Base-by-base conservation (phyloP, 176 grass and related monocot genomes). In the Alopecurus myosuroides region DNA sequence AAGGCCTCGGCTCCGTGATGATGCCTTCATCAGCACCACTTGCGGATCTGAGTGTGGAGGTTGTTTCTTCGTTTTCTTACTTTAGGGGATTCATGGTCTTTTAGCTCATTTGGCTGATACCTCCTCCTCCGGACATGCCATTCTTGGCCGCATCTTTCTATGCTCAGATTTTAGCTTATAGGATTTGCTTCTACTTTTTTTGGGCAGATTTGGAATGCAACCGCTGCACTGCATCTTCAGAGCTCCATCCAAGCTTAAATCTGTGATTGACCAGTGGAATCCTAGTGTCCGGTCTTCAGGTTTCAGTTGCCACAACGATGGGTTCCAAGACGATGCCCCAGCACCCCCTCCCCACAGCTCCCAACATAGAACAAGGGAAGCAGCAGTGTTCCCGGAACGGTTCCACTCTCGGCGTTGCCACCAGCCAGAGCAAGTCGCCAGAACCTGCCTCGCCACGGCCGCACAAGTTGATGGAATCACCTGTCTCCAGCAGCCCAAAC, bases 281-380 rank as follows among this genome's bases (percentile, higher is more conserved):
- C 57, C 55, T 39, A 60, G 46, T 77, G 46, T 77, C 78, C 77
- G 49, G 35, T 30, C 15, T 55, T 10, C 29, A 45, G 28, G 5
- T 40, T 81, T 64, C 62, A 49, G 55, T 63, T 70, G 9, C 36
- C 4, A 31, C 26, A 73, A 11, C 72, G 72, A 90, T 90, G 88
- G 33, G 88, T 84, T 88, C 90, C 52, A 89, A 94, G 70, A 46
- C 78, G 37, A 41, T 87, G 23, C 68, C 55, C 72, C 86, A 84
- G 72, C 48, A n/a, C n/a, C n/a, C 65, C 70, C 20, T 77, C 26
- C 25, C 76, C 36, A 64, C n/a, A 66, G 18, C 53, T 12, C 79
- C 79, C 15, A 77, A 57, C 14, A 19, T 19, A 23, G 64, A 82
- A 50, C 52, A 66, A 51, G 26, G 61, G 77, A 80, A 84, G 45